These are phyloP conservation scores for Calonectria hawksworthii DNA, from an alignment of 2,329 filamentous ascomycete genomes.

Conservation along the genomic window DNA sequence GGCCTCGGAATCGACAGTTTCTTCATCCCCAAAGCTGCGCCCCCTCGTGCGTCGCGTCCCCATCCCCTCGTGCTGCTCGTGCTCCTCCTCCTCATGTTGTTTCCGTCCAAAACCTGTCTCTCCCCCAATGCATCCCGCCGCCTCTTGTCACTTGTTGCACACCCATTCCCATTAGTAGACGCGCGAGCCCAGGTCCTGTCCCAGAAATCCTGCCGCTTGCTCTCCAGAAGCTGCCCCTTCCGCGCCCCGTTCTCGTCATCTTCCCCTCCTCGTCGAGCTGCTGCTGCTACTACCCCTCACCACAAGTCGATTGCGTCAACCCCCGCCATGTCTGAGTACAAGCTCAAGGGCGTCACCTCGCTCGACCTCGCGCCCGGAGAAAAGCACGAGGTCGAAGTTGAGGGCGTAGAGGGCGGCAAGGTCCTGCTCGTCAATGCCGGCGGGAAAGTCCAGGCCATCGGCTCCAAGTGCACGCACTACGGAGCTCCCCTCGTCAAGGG, in stretches of 20 bases:
- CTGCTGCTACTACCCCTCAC: not conserved
- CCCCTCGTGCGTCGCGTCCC: not conserved
- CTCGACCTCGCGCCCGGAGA: conserved; percentile 83
- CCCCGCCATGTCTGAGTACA: conserved; percentile 67
- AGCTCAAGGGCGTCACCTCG: conserved; percentile 82
- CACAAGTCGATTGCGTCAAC: conserved; percentile 39
- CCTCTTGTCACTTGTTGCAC: not conserved
- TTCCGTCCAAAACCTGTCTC: not conserved
- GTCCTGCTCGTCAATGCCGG: conserved; percentile 86
- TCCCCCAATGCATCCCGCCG: not conserved
- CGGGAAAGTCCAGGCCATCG: conserved; percentile 83
- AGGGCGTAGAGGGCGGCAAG: conserved; percentile 88
- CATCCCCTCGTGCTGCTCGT: no score
- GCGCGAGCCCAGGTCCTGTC: not conserved
- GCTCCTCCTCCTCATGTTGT: not conserved
- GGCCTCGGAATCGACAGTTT: not conserved
- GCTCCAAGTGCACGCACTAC: conserved; percentile 90
- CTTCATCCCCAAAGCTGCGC: not conserved
- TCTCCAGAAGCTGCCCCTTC: conserved; percentile 1
- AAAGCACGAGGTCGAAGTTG: conserved; percentile 91
- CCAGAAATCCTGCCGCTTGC: not conserved
- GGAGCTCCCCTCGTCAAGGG: conserved; percentile 91
- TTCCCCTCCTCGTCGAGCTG: not conserved
- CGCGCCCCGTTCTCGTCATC: conserved; percentile 12
- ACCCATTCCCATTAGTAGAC: not conserved